These are phyloP conservation scores for Coemansia interrupta DNA, from an alignment of 192 early-diverging fungal species.

Conservation along the genomic window DNA sequence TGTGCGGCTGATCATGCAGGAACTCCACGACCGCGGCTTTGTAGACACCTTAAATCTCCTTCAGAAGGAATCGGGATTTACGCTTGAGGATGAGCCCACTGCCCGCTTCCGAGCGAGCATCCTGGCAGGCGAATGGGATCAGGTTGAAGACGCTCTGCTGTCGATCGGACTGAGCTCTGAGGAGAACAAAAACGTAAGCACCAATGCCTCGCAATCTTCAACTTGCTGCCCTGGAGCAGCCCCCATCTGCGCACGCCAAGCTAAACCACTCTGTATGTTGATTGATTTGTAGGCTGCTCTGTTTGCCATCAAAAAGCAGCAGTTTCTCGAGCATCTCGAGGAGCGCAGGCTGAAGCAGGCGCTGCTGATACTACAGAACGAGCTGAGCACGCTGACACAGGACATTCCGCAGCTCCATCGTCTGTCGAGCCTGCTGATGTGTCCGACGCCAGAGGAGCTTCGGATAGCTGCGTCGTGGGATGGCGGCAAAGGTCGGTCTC, in stretches of 20 bases:
- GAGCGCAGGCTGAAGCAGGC: slow-evolving; percentile 65
- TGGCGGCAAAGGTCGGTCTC: slow-evolving; percentile 61
- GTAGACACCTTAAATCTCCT: slow-evolving; percentile 67
- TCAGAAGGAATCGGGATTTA: slow-evolving; percentile 75
- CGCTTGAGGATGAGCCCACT: slow-evolving; percentile 69
- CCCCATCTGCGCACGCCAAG: neutral
- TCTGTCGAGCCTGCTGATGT: slow-evolving; percentile 56
- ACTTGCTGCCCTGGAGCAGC: neutral
- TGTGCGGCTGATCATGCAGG: slow-evolving; percentile 85
- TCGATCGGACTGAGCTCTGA: slow-evolving; percentile 31
- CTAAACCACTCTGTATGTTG: neutral
- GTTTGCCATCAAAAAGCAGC: slow-evolving; percentile 84
- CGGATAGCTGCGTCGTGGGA: slow-evolving; percentile 72
- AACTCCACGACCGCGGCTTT: slow-evolving; percentile 75
- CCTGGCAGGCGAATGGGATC: slow-evolving; percentile 73
- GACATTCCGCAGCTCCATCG: slow-evolving; percentile 70
- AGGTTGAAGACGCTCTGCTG: slow-evolving; percentile 59
- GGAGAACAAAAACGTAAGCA: slow-evolving; percentile 21
- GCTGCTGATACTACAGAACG: slow-evolving; percentile 70
- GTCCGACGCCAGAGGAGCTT: slow-evolving; percentile 58
- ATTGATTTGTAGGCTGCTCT: slow-evolving; percentile 30
- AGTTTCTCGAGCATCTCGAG: slow-evolving; percentile 87
- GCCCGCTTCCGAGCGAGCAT: slow-evolving; percentile 68
- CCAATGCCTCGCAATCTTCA: neutral
- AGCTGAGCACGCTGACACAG: slow-evolving; percentile 69